Evolutionary conservation across 2,329 filamentous ascomycete species (phyloP).

Genomic region (Aspergillus ruber): DNA sequence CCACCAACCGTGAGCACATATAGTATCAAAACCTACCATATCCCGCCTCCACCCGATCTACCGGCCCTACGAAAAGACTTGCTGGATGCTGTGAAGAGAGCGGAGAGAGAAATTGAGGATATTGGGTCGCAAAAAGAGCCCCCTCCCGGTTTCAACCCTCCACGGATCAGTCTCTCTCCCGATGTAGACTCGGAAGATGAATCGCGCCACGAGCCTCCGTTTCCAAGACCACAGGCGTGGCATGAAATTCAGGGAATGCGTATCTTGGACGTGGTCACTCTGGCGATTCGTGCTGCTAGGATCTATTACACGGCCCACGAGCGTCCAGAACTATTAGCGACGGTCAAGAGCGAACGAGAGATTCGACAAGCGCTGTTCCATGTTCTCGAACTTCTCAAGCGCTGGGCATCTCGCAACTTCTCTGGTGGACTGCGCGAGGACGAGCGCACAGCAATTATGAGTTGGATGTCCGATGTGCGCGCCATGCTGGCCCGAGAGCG

Average conservation of each 20-base stretch:
- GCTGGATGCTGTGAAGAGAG: slow-evolving; percentile 61
- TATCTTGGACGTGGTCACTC: slow-evolving; percentile 82
- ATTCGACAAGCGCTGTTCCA: slow-evolving; percentile 77
- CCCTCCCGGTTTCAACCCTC: slow-evolving; percentile 21
- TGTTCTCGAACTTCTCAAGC: slow-evolving; percentile 85
- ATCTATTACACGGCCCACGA: slow-evolving; percentile 95
- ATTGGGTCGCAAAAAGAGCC: slow-evolving; percentile 25
- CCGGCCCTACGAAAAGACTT: slow-evolving; percentile 67
- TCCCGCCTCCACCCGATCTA: slow-evolving; percentile 78
- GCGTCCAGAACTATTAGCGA: slow-evolving; percentile 73
- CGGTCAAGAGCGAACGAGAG: slow-evolving; percentile 79
- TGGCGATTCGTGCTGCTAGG: slow-evolving; percentile 92
- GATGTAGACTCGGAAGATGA: slow-evolving; percentile 41
- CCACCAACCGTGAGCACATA: slow-evolving; percentile 98
- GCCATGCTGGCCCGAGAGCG: slow-evolving; percentile 71
- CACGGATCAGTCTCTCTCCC: slow-evolving; percentile 26
- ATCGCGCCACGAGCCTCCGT: slow-evolving; percentile 14
- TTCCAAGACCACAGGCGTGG: slow-evolving; percentile 55
- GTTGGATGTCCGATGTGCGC: slow-evolving; percentile 74
- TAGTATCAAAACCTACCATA: slow-evolving; percentile 71
- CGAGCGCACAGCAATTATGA: slow-evolving; percentile 67
- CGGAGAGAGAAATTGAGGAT: slow-evolving; percentile 58
- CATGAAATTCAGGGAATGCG: slow-evolving; percentile 87
- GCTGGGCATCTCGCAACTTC: slow-evolving; percentile 84
- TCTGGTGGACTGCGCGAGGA: slow-evolving; percentile 71